Evolutionary conservation across 768 basidiomycete genomes (phyloP), one percentile per base, ranked within the genome.

Genomic region (Termitomyces sp.): DNA sequence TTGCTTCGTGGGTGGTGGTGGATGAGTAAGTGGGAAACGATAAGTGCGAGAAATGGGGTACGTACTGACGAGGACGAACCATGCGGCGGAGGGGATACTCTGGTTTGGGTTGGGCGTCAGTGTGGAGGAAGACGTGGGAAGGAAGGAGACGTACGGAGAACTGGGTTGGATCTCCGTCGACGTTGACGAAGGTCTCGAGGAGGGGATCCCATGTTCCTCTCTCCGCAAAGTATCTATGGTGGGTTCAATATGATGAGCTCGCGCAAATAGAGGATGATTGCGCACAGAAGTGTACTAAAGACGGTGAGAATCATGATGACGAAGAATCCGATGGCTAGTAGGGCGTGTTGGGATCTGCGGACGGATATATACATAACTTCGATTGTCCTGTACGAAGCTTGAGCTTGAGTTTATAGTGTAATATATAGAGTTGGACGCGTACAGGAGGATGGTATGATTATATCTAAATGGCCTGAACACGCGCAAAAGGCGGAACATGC

Each of bases 361-460:
- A 94, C 86, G 29, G 91, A 86, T 29, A 96, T 79, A 66, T 89
- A 93, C 94, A 96, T 97, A 62, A 92, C 91, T 74, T 93, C 89
- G 46, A 92, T 92, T 0, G 91, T 92, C 43, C 89, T 91, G 52
- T 18, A 7, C 9, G 9, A 18, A 43, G 12, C 42, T 41, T 20
- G 23, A 53, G 61, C 39, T 52, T 35, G 39, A 13, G 10, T 12
- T 31, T 13, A 54, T 6, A 23, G 16, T n/a, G n/a, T n/a, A n/a
- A 20, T 46, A 18, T 35, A 25, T 13, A 6, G 4, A n/a, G n/a
- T n/a, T n/a, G 22, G 31, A 7, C 44, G 77, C 89, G 53, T 68
- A 91, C 85, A 92, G 70, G n/a, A 93, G 77, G 53, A 92, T 85
- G 15, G 87, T 89, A 61, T 85, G 85, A 58, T 86, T 91, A 63